Evolutionary conservation across 148 eudicot species (phyloP), one percentile per base, ranked within the genome.

Genomic region (Chenopodium formosanum): DNA sequence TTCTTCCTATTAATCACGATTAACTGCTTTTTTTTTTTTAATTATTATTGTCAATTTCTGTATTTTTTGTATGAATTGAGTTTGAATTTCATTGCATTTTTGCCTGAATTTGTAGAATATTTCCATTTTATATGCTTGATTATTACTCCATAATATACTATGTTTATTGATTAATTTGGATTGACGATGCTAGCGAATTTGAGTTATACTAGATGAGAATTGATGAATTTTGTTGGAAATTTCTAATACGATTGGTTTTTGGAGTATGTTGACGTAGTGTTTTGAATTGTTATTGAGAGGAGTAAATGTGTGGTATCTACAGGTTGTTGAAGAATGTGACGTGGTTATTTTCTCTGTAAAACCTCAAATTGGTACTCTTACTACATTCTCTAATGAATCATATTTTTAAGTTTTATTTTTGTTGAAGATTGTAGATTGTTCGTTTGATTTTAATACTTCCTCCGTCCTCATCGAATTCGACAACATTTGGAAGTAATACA

Each of bases 321-420:
- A 94, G 97, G 98, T 94, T 32, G 93, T 93, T 70, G 86, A 90
- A 88, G 91, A 90, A 58, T 85, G 91, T 52, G 97, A 94, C 77
- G 93, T 94, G 73, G 83, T 94, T 74, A 78, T 94, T 60, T 86
- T 94, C 78, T 92, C 98, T 22, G 98, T 94, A 67, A 94, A 94
- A 79, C 97, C 98, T 83, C 98, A 93, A 84, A 68, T 91, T 78
- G 91, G 98, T 94, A 94, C n/a, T 78, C 22, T 56, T 79, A 7
- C 73, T 34, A 46, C 7, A 37, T 74, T 58, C 29, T 63, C 22
- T 62, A 48, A 2, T 69, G 25, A 53, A 47, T 79, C 23, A 7
- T 66, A 40, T 67, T 23, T 50, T 52, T 74, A 16, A 37, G 31
- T 3, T 10, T 58, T 22, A 23, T 70, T 19, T 23, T 70, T 19